Evolutionary conservation across 1,284 basidiomycete genomes (phyloP), one percentile per base, ranked within the genome.

Genomic region (Ustilago tritici): DNA sequence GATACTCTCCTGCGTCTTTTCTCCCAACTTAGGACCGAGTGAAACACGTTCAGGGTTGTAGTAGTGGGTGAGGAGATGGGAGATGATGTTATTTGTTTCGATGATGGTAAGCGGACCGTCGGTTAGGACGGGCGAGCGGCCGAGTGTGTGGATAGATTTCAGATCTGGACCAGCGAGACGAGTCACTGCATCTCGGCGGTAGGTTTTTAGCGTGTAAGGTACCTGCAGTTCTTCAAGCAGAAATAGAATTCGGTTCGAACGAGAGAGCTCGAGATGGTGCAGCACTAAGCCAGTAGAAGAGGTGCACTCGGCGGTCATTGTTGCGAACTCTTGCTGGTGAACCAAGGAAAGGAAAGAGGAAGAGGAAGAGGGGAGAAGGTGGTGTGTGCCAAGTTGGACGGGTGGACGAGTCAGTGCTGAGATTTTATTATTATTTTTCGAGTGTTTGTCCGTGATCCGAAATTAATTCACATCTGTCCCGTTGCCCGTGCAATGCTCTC

Each of bases 51-150:
- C 3, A 0, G 74, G 56, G 31, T 76, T 59, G 43, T 71, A 76
- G 47, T 76, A 72, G 60, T 76, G 74, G 23, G 38, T 53, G 15
- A 76, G 28, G 2, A 76, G 62, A 38, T 76, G 62, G 12, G 57
- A 28, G 54, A 70, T 60, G 74, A 76, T 76, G 9, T 66, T 62
- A 28, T 66, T 72, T 2, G 69, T 69, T 23, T 76, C 74, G 58
- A 69, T 69, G 38, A 76, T 69, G 34, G 65, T 72, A 3, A 76
- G 46, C 0, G 38, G 31, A 11, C 64, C 69, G 36, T 76, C 74
- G 14, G 66, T 66, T 8, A 76, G 60, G 0, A 76, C 70, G 19
- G 74, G 74, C 2, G 74, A 76, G 7, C 74, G 61, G 3, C 74
- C 74, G n/a, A 76, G 74, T 3, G 74, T 65, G 32, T 76, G 74